A percentile compares a stretch with the other conserved stretches of the same genome.
phyloP scores from a whole-genome alignment of 202 grass and related monocot genomes.

The Saccharum hybrid region DNA sequence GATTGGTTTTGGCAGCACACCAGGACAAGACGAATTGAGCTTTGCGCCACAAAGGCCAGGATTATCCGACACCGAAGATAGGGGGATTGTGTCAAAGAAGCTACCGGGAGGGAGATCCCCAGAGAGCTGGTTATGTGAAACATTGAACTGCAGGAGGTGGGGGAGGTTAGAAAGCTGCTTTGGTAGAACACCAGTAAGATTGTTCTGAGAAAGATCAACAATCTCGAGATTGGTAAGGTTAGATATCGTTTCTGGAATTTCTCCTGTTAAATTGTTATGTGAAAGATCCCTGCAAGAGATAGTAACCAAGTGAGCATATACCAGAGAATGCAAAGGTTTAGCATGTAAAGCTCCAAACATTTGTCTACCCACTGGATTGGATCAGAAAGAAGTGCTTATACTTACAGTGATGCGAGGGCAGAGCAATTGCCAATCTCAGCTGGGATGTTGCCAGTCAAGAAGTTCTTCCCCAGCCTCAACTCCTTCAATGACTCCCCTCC shows the following conservation, averaged over 20 bases:
- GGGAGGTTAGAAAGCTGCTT: conserved; percentile 82
- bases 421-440: conserved; percentile 71
- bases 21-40: conserved; percentile 80
- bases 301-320: conserved; percentile 23
- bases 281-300: conserved; percentile 83
- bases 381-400: conserved; percentile 31
- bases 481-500: conserved; percentile 66
- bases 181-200: conserved; percentile 71
- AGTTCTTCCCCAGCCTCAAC: conserved; percentile 73
- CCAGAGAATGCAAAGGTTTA: conserved; percentile 12
- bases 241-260: conserved; percentile 69
- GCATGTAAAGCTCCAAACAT: conserved; percentile 26
- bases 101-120: conserved; percentile 90
- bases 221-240: conserved; percentile 68
- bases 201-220: conserved; percentile 78
- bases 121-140: conserved; percentile 87
- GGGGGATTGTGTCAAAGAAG: conserved; percentile 84
- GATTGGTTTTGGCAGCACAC: conserved; percentile 90
- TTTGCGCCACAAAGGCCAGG: conserved; percentile 81
- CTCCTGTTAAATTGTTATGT: conserved; percentile 76
- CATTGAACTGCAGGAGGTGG: conserved; percentile 72
- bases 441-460: conserved; percentile 73
- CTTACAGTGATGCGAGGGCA: conserved; percentile 79
- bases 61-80: conserved; percentile 78
- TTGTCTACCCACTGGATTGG: background rate